phyloP scores from a whole-genome alignment of 83 land plant species.

The Picea abies region DNA sequence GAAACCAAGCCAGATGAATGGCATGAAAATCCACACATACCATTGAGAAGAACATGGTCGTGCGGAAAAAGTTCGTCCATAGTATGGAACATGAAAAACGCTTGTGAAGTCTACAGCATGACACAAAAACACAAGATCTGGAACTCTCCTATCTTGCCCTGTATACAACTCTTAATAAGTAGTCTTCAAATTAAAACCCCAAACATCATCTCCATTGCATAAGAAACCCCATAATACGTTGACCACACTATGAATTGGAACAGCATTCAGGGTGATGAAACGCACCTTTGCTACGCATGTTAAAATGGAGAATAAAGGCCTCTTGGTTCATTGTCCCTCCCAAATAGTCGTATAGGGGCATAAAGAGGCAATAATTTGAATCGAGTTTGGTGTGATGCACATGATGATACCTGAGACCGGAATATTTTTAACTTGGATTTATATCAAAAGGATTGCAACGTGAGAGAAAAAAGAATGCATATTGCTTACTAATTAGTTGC shows the following conservation, averaged over 20 bases:
- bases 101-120: conserved; percentile 38
- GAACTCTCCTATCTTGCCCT: conserved; percentile 28
- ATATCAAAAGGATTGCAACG: too few species aligned
- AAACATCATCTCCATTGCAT: too few species aligned
- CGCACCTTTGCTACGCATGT: conserved; percentile 15
- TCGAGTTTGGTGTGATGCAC: conserved; percentile 28
- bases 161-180: neutral
- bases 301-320: conserved; percentile 8
- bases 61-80: conserved; percentile 26
- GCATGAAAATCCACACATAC: conserved; percentile 32
- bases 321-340: conserved; percentile 35
- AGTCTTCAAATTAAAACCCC: too few species aligned
- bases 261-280: neutral
- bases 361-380: conserved; percentile 38
- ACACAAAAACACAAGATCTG: conserved; percentile 40
- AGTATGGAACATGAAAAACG: conserved; percentile 25
- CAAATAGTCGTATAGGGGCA: conserved; percentile 45
- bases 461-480: too few species aligned
- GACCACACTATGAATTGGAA: too few species aligned
- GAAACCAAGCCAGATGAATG: conserved; percentile 17
- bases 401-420: conserved; percentile 38
- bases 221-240: too few species aligned
- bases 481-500: too few species aligned
- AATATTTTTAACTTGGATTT: too few species aligned
- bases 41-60: conserved; percentile 22